A percentile compares a stretch with the other conserved stretches of the same genome.
These are phyloP conservation scores for Pistacia vera DNA, from an alignment of 345 rosid species.

Conservation along the genomic window DNA sequence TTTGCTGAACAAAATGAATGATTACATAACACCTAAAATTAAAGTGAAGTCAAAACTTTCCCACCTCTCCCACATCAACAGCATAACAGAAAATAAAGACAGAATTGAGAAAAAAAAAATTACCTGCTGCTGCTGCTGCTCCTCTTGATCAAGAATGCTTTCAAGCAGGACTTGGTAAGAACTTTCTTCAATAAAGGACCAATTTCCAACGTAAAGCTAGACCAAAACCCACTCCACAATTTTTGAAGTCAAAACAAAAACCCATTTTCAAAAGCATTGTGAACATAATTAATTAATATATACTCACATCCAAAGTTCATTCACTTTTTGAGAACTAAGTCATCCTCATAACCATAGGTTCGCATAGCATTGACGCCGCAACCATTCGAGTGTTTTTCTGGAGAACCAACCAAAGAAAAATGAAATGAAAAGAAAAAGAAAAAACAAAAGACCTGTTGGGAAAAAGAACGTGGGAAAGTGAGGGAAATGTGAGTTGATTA, in stretches of 20 bases:
- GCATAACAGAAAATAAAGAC: neutral
- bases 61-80: neutral
- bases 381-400: slow-evolving; percentile 35
- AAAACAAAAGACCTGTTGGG: neutral
- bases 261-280: neutral
- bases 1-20: neutral
- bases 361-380: slow-evolving; percentile 53
- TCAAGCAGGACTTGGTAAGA: slow-evolving; percentile 42
- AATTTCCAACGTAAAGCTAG: slow-evolving; percentile 44
- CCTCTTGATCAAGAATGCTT: slow-evolving; percentile 30
- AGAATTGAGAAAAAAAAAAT: neutral
- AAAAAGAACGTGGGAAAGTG: neutral
- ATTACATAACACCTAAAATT: too few relatives aligned
- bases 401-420: neutral
- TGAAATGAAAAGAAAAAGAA: neutral
- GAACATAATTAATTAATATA: neutral
- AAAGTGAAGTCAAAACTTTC: neutral
- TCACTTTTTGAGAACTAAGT: slow-evolving; percentile 19
- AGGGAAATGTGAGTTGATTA: neutral
- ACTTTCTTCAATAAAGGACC: slow-evolving; percentile 50
- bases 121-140: slow-evolving; percentile 24
- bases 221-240: slow-evolving; percentile 1
- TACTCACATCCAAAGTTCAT: slow-evolving; percentile 43
- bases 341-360: slow-evolving; percentile 29
- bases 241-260: neutral